Evolutionary conservation across 1,139 yeast genomes (phyloP), one percentile per base, ranked within the genome.

Genomic region (Taphrina deformans): DNA sequence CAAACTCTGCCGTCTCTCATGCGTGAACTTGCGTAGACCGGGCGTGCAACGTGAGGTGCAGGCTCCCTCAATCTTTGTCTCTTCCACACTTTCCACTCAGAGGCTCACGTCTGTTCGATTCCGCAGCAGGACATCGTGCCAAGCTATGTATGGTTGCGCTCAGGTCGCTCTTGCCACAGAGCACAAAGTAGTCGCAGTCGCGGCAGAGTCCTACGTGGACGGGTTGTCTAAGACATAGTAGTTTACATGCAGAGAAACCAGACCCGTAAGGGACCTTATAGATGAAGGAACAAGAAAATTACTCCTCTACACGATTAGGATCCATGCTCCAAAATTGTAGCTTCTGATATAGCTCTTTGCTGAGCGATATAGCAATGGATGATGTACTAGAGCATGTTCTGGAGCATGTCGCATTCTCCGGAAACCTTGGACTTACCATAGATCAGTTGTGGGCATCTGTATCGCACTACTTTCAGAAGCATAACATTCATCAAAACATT

Each of bases 391-490:
- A 61, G 12, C 31, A 61, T 48, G 62, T 62, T 1, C 26, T 50
- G n/a, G 38, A 59, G 38, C 50, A 59, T n/a, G 23, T 50, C 50
- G 55, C 63, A 14, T 52, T 48, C n/a, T 53, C 38, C 14, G 63
- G 63, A 9, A 29, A 14, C 27, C 16, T 50, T 9, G 63, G 63
- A 16, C 10, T 53, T 9, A 16, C 33, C 14, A 29, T 50, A 2
- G 14, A 9, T 7, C 38, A 44, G 18, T 9, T 59, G 6, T 59
- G 63, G 63, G 38, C 6, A 3, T 38, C 50, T 14, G 50, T 50
- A 2, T n/a, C 26, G 40, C 48, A 24, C 18, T 59, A 35, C 31
- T 50, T 26, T 29, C 29, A 12, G 18, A 27, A 16, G 2, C 48
- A 50, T 21, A 33, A 38, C 31, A 24, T 16, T 9, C 21, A 10